Evolutionary conservation across 192 early-diverging fungal genomes (phyloP), one percentile per base, ranked within the genome.

Genomic region (Gigaspora rosea): DNA sequence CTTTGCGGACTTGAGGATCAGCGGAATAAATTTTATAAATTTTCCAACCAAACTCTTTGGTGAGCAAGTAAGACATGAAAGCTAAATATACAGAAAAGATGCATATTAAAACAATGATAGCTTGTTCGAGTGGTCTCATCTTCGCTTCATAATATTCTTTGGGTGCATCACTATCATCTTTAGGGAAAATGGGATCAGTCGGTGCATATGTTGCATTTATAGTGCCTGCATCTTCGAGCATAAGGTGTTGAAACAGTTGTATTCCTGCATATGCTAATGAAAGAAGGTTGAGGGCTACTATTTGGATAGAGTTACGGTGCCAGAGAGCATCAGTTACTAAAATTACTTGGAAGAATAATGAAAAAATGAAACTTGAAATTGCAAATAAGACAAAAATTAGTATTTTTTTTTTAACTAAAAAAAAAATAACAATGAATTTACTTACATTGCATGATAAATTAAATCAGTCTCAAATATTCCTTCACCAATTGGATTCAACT

Each of bases 261-360:
- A 94, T 89, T 32, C 88, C 83, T 18, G 92, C 95, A 27, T 27
- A 27, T 27, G 27, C 27, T 27, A 27, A 27, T 27, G 27, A 27
- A 27, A 27, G 27, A 27, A 27, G 0, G 27, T 27, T 27, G 27
- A 27, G 27, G 27, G 27, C 27, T 27, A 27, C 27, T 27, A 27
- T 27, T 27, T 27, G 27, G 27, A 27, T 27, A 18, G 95, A 94
- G 83, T 98, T 98, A 20, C 32, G 22, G 8, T 18, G 15, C 0
- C 13, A 9, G 35, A 76, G 20, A 12, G 75, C 46, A 41, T 76
- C 62, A 1, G 41, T 27, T 41, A 15, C 22, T 36, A 76, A 41
- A 12, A 66, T 0, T 50, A 76, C n/a, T 56, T 76, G 75, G 33
- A 54, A 76, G 11, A n/a, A 9, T 32, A 66, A 41, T n/a, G 75